Evolutionary conservation across 2,329 filamentous ascomycete species (phyloP), one percentile per base, ranked within the genome.

Genomic region (Fusarium brachygibbosum): DNA sequence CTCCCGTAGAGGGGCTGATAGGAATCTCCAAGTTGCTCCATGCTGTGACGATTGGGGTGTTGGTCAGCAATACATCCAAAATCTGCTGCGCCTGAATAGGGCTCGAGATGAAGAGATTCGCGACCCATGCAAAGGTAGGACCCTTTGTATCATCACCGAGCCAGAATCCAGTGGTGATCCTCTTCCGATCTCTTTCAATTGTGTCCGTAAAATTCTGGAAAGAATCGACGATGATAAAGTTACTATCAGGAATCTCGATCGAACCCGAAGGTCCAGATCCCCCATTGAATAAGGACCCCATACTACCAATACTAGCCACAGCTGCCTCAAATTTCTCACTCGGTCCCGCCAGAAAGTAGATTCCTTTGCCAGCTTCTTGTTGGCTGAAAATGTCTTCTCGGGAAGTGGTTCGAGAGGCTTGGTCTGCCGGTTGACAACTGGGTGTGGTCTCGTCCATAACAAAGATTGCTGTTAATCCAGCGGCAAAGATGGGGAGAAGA

Each of bases 21-120:
- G 93, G 92, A 0, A 88, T 86, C 67, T 93, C 93, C 74, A 98
- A 97, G 14, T 87, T 81, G 49, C 91, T 87, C 78, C 90, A 97
- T 50, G 88, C 86, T 2, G 91, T 92, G 4, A 86, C 84, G 63
- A 97, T 94, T 4, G 87, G 87, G 8, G 87, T 86, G 57, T 91
- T 90, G 23, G 87, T 85, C 23, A 94, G 78, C 21, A 93, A 73
- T n/a, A 87, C 86, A 76, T 93, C 82, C 46, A 93, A 79, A 4
- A 87, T 79, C 74, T 92, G 92, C 74, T 91, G 89, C 2, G 86
- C 85, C 21, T 88, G 86, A 25, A 95, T 81, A 7, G 85, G 82
- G 56, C 84, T 86, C 55, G 84, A 83, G 31, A 89, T 81, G 42
- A 86, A 83, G 12, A 84, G 80, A 71, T 93, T 90, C 14, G 87